Base-by-base conservation (phyloP, 2,329 filamentous ascomycete genomes). In the Coleophoma cylindrospora region DNA sequence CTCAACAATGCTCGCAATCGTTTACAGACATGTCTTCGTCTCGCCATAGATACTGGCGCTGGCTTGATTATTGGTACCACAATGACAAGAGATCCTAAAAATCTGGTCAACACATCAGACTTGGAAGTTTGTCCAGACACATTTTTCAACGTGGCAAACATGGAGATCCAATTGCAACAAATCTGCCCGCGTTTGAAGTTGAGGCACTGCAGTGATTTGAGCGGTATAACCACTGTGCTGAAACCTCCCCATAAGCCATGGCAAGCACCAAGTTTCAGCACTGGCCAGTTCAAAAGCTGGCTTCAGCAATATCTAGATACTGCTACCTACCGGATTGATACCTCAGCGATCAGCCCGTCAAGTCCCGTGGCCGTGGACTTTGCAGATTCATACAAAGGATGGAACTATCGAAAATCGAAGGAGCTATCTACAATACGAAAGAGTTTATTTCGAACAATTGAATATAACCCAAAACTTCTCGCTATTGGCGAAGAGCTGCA, bases 1-100 rank as follows among this genome's bases (percentile, higher is more conserved):
- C 45, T 58, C 1, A 61, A 58, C 47, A 61, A 61, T 43, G 54
- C 53, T 8, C 48, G 58, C 15, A 61, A 57, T 44, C 51, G 59
- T 15, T 40, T 58, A 14, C 57, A 61, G 45, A 54, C 59, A 3
- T 60, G 58, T 47, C 13, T 61, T 6, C 55, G 59, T 11, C 37
- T 61, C 19, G 57, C 58, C 2, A 56, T 61, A 14, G 56, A 60
- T 44, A 50, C 54, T 15, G 55, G 59, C 2, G 52, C 54, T 14
- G 52, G 55, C 11, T 36, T 61, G 10, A 57, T 61, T 17, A 41
- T 61, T 11, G 54, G 58, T n/a, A 54, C 53, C 2, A 47, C 53
- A 1, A 49, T 50, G 5, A 48, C 43, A 2, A 48, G 58, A 32
- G 40, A 50, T 21, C 32, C 50, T 33, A 10, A 40, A 10, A 43